Evolutionary conservation across 805 yeast genomes (phyloP).

Genomic region (Wickerhamomyces rabaulensis): DNA sequence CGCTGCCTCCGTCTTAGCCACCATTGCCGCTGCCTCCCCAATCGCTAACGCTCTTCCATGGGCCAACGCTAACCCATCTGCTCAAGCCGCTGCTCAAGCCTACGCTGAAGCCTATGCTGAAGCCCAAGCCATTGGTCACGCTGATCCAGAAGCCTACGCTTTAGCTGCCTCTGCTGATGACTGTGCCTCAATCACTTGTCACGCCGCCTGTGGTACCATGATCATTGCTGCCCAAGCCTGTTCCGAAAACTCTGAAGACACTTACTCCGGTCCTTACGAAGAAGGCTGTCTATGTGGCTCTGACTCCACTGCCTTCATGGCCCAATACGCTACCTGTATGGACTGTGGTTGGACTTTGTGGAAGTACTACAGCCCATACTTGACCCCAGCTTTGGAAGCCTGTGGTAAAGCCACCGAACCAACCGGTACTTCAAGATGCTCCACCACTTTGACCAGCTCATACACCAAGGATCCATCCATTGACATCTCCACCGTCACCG

Average conservation of each 20-base stretch:
- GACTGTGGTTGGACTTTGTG: conserved; percentile 38
- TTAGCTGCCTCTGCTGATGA: conserved; percentile 19
- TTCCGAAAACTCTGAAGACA: conserved; percentile 23
- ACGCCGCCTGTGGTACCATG: conserved; percentile 29
- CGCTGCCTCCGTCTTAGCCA: conserved; percentile 3
- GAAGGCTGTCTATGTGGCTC: conserved; percentile 20
- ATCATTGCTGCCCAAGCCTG: conserved; percentile 29
- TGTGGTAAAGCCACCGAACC: conserved; percentile 30
- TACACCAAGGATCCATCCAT: conserved; percentile 14
- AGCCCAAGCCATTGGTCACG: conserved; percentile 16
- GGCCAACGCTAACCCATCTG: conserved; percentile 16
- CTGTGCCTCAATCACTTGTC: conserved; percentile 28
- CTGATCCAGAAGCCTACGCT: conserved; percentile 19
- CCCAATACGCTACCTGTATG: conserved; percentile 25
- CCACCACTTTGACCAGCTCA: conserved; percentile 19
- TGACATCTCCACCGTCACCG: not conserved
- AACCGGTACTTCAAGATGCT: conserved; percentile 30
- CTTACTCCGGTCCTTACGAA: conserved; percentile 19
- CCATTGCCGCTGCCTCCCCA: conserved; percentile 6
- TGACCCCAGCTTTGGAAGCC: conserved; percentile 22
- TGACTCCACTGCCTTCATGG: conserved; percentile 13
- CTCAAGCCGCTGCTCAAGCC: conserved; percentile 17
- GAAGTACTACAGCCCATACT: conserved; percentile 30
- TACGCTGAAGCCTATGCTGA: conserved; percentile 19
- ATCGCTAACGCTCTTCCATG: conserved; percentile 14